A percentile compares a stretch with the other conserved stretches of the same genome.
Evolutionary conservation across 2,329 filamentous ascomycete genomes (phyloP).

Genomic region (Colletotrichum somersetense): DNA sequence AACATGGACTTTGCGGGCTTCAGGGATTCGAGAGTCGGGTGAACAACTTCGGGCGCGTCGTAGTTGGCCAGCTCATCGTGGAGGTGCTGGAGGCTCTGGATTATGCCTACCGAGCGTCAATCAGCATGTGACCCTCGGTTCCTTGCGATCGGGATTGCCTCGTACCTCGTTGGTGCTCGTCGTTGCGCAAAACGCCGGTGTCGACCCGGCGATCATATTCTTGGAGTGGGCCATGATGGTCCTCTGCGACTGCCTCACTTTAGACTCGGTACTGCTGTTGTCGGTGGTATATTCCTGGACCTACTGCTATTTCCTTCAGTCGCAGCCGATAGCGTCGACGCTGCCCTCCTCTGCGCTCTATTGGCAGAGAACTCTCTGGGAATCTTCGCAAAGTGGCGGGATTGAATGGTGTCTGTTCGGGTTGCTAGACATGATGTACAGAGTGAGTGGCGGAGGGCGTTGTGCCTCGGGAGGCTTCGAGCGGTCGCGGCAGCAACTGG

Average conservation of each 20-base stretch:
- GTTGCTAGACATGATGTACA: conserved; percentile 20
- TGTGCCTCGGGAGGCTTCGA: conserved; percentile 26
- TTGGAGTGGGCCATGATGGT: conserved; percentile 77
- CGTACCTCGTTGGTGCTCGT: conserved; percentile 89
- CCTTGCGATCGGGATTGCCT: background rate
- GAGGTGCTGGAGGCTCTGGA: conserved; percentile 88
- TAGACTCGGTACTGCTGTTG: conserved; percentile 13
- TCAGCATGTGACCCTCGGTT: conserved; percentile 25
- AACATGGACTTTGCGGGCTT: conserved; percentile 68
- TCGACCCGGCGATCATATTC: conserved; percentile 90
- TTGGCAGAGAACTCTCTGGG: conserved; percentile 1
- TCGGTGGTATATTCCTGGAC: background rate
- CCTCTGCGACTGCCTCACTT: conserved; percentile 38
- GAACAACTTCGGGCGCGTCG: conserved; percentile 77
- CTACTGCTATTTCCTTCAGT: conserved; percentile 29
- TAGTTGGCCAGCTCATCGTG: conserved; percentile 86
- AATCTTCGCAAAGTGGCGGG: background rate
- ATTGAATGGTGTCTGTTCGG: background rate
- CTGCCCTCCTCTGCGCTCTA: conserved; percentile 28
- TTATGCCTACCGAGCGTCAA: conserved; percentile 72
- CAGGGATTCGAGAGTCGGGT: conserved; percentile 80
- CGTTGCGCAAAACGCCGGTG: conserved; percentile 80
- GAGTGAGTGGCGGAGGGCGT: conserved; percentile 11
- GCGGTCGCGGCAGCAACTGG: conserved; percentile 7
- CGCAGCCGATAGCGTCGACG: conserved; percentile 38